These are phyloP conservation scores for Geosmithia flava DNA, from an alignment of 2,329 filamentous ascomycete species.

Conservation along the genomic window DNA sequence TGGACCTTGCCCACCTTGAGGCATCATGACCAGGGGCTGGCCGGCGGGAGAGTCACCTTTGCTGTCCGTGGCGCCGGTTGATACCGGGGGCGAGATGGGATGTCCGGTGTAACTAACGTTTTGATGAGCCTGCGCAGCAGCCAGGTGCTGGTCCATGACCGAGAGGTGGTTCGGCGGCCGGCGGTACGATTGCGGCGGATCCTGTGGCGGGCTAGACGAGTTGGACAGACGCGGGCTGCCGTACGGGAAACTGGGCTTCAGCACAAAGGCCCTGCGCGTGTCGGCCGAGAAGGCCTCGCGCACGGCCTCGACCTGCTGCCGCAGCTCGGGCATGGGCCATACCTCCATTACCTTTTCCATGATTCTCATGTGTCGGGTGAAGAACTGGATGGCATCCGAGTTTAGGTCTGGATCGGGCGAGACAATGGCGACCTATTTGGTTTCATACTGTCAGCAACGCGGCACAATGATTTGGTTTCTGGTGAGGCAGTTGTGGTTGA, in stretches of 20 bases:
- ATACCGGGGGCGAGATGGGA: constrained; percentile 72
- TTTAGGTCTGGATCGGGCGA: constrained; percentile 87
- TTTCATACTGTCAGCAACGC: constrained; percentile 7
- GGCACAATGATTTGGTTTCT: neutral
- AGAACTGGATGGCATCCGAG: constrained; percentile 74
- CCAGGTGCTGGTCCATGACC: constrained; percentile 41
- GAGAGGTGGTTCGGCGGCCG: constrained; percentile 27
- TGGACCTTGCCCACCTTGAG: constrained; percentile 42
- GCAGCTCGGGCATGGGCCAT: constrained; percentile 83
- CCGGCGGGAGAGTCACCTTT: constrained; percentile 67
- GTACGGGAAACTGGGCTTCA: constrained; percentile 80
- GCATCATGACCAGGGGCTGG: constrained; percentile 62
- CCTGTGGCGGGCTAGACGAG: constrained; percentile 47
- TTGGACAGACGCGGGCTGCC: constrained; percentile 60
- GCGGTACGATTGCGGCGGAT: constrained; percentile 41
- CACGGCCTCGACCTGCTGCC: constrained; percentile 79
- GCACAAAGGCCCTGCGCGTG: constrained; percentile 68
- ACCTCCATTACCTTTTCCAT: constrained; percentile 72
- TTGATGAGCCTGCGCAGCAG: constrained; percentile 32
- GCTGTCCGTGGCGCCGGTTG: constrained; percentile 56
- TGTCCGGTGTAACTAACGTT: constrained; percentile 58
- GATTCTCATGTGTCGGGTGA: constrained; percentile 87
- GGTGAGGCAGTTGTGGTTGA: neutral
- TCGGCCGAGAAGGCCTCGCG: constrained; percentile 88
- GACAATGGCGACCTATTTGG: constrained; percentile 70